Evolutionary conservation across 805 yeast genomes (phyloP), one percentile per base, ranked within the genome.

Genomic region (Schwanniomyces sp.): DNA sequence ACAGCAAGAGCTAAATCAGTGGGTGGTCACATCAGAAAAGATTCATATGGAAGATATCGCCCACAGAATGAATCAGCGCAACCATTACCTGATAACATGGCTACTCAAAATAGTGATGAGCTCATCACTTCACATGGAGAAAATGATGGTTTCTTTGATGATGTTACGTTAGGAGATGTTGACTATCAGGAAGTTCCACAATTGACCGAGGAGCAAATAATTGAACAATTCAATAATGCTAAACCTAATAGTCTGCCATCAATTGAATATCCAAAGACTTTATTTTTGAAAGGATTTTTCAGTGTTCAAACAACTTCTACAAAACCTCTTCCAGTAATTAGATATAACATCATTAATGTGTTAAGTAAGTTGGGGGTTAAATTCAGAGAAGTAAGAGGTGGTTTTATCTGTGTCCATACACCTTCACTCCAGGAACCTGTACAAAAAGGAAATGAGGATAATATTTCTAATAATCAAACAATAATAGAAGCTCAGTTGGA

Each of bases 251-350:
- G 86, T 12, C 91, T 91, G 97, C 96, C 95, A 25, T 90, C 97
- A 0, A 90, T 92, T 63, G 97, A 91, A 61, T 89, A 84, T 62
- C 96, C 97, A 50, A 86, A 86, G 69, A 91, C 96, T 1, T 78
- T 91, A 54, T 91, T 90, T 72, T 76, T 91, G 64, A 89, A 91
- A 63, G 97, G 97, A 1, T 91, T 92, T 61, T 91, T 91, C 69
- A 85, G 92, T 50, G 97, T 91, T 42, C 97, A 91, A 69, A 88
- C 96, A 1, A 91, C 98, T 0, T 90, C 97, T 2, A 88, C 96
- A 4, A 90, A 90, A 58, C 94, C 96, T 16, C 75, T 92, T 47
- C 91, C 96, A 10, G 87, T 88, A 52, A 91, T 91, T 48, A 80
- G 97, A 46, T 84, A 87, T 60, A 91, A 88, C 62, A 84, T 91